Percentiles rank a stretch among this genome's conserved stretches.
Conservation (phyloP, 73 alveolate genomes). For the Tetrahymena borealis region DNA sequence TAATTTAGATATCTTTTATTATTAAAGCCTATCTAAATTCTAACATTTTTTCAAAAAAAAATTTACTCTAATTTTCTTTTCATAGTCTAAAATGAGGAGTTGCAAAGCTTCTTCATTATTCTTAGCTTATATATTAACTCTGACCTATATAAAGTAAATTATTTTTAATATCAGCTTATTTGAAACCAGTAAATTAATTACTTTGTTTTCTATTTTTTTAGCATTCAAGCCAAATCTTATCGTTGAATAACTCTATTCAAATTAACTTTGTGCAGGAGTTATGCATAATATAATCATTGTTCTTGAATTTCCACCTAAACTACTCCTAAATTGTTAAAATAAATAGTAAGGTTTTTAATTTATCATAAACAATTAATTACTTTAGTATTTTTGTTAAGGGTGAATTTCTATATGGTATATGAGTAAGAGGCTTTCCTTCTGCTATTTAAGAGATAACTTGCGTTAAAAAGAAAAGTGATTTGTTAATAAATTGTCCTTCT, state of each 20-base stretch:
- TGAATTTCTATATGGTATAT: slow-evolving; percentile 43
- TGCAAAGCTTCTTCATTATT: background rate
- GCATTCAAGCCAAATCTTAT: slow-evolving; percentile 88
- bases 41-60: no score
- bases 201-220: slow-evolving; percentile 87
- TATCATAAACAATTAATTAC: background rate
- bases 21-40: no score
- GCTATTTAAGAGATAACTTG: slow-evolving; percentile 52
- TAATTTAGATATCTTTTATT: no score
- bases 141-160: background rate
- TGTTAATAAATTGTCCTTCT: slow-evolving; percentile 51
- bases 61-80: background rate
- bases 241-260: slow-evolving; percentile 32
- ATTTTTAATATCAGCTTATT: background rate
- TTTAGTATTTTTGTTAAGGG: slow-evolving; percentile 35
- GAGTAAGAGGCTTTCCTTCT: slow-evolving; percentile 28
- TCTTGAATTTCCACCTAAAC: slow-evolving; percentile 46
- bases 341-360: background rate
- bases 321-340: background rate
- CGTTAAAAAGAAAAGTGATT: slow-evolving; percentile 64
- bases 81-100: background rate
- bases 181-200: background rate
- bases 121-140: background rate
- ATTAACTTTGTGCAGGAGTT: slow-evolving; percentile 62
- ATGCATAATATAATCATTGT: slow-evolving; percentile 62